Base-by-base conservation (phyloP, 2,329 filamentous ascomycete species). In the Aspergillus fumigatus region DNA sequence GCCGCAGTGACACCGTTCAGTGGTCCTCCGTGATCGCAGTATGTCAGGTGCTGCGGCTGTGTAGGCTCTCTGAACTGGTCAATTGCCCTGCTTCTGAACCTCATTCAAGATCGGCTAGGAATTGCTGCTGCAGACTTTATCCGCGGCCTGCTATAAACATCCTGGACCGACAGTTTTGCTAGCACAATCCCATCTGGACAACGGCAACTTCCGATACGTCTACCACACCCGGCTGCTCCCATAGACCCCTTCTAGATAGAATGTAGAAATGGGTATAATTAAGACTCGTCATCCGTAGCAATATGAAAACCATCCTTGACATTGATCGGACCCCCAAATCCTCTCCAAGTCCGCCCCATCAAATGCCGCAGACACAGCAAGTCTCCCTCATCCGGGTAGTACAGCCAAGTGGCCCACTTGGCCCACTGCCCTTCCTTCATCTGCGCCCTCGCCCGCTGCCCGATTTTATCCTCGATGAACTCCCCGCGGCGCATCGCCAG, bases 71-170 rank as follows among this genome's bases (percentile, higher is more conserved):
- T 50, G 47, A 63, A 56, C 5, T 51, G 38, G 26, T 66, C 61
- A 26, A 68, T 3, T 3, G 58, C 57, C 4, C 59, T 50, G 27
- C 48, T 66, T 69, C 27, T 67, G 52, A 0, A 19, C 9, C 2
- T 48, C 19, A 2, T 55, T 58, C 26, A 63, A 10, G 14, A 50
- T 23, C 1, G 53, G 52, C 51, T 68, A 64, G 2, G 43, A 41
- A n/a, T 67, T 67, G 10, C 57, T 55, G 4, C 27, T 35, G 21
- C 51, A 58, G 17, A 67, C 67, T 6, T 56, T 52, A 3, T 60
- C 54, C 0, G 64, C 10, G 10, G 27, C 27, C 27, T 11, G 27
- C 11, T 11, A 29, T 29, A 10, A 7, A 26, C 25, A 26, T 26
- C 25, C 25, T 26, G 25, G 25, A 26, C 25, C 5, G 25, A 7